Evolutionary conservation across 2,329 filamentous ascomycete genomes (phyloP), one percentile per base, ranked within the genome.

Genomic region (Pseudonectria foliicola): DNA sequence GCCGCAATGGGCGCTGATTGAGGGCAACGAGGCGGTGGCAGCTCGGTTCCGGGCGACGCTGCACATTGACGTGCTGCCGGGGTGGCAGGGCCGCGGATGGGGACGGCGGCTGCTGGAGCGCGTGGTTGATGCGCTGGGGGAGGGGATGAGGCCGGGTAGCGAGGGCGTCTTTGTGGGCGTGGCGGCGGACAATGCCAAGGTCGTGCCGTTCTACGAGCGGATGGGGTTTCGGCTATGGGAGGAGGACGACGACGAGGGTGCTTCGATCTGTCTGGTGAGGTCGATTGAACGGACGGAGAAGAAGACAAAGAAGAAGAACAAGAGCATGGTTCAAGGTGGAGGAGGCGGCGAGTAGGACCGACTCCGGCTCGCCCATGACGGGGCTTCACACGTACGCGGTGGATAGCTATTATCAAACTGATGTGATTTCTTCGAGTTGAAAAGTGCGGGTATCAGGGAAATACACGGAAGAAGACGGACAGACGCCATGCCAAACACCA

Each of bases 51-150:
- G 58, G 38, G 67, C 61, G 4, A 71, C 66, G 38, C 61, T 72
- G 67, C 69, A 72, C 50, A 67, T 72, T 33, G 65, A 73, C 41
- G 39, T 73, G 43, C 49, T 72, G 36, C 57, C 57, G 18, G 48
- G 38, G 37, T 66, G 49, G 45, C 66, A 68, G 55, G 57, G 59
- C 0, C 39, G 49, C 18, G 68, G 68, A 2, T 71, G 66, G 66
- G 68, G 69, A 4, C 48, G 58, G 37, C 52, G 52, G 54, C 35
- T 67, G 54, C 54, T 68, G 31, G 59, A 61, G 29, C 39, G 31
- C 39, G 68, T 70, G 41, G 54, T 68, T n/a, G 56, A 55, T 35
- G 60, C 57, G 26, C 54, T 70, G 33, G 48, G 28, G 48, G 37
- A 32, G 37, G 42, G 29, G 12, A 38, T 31, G 6, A 13, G 29